Conservation (phyloP, 306 rosid species). For the Vicia sativa region DNA sequence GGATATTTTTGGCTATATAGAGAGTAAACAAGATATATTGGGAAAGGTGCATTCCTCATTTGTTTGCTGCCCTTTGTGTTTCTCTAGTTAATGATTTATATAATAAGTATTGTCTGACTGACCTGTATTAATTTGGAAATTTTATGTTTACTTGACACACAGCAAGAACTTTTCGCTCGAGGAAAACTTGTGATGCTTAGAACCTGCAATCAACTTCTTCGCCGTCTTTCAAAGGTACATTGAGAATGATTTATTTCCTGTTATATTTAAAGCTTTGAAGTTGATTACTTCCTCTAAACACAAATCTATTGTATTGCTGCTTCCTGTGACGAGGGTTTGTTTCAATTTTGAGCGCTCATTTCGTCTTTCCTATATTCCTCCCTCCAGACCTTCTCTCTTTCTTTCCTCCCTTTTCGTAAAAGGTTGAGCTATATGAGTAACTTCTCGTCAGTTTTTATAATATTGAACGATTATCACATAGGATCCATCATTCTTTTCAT, state of each 20-base stretch:
- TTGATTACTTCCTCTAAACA: neutral
- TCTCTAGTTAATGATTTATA: conserved; percentile 20
- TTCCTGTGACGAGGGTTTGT: conserved; percentile 2
- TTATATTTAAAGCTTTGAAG: neutral
- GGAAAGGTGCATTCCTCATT: conserved; percentile 69
- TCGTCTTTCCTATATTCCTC: conserved; percentile 9
- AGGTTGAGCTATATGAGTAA: neutral
- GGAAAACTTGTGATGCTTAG: conserved; percentile 98
- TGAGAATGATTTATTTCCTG: conserved; percentile 10
- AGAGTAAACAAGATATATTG: conserved; percentile 89
- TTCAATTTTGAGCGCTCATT: neutral
- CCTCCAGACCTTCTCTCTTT: neutral
- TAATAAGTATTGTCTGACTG: conserved; percentile 2
- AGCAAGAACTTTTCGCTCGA: conserved; percentile 97
- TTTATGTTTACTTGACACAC: conserved; percentile 45
- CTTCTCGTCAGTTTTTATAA: neutral
- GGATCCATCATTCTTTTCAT: conserved; percentile 2
- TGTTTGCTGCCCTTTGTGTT: conserved; percentile 25
- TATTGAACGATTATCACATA: conserved; percentile 3
- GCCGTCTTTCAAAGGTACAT: conserved; percentile 91
- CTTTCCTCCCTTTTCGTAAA: neutral
- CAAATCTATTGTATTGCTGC: neutral
- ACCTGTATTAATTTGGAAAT: conserved; percentile 25
- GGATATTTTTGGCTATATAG: conserved; percentile 94
- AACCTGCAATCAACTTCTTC: conserved; percentile 98